Base-by-base conservation (phyloP, 2,329 filamentous ascomycete species). In the Thelonectria olida region DNA sequence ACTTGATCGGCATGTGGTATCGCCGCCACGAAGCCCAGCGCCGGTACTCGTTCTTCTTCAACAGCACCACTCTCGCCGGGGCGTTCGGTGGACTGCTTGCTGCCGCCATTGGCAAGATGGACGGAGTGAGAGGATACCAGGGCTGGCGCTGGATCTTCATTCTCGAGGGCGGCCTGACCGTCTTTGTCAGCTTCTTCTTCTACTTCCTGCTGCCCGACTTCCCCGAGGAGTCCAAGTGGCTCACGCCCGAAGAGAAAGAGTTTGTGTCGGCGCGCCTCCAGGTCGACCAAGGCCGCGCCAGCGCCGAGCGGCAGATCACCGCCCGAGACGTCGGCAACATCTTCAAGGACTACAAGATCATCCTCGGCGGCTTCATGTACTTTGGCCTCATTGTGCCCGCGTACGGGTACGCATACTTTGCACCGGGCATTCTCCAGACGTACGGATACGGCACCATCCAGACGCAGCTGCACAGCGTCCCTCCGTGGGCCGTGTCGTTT, bases 31-130 rank as follows among this genome's bases (percentile, higher is more conserved):
- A 98, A 78, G 93, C 94, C 2, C 95, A 98, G 78, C 92, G 93
- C 72, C 89, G 96, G 27, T 97, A 94, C 79, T 92, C 90, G 15
- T 94, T 98, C 82, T 98, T 98, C 83, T 98, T 98, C 82, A 89
- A 87, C 72, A 92, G 85, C 25, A 94, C 92, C 1, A 91, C 90
- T 0, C 81, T 95, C 4, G 92, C 92, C 1, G 92, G 92, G 28
- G 92, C 93, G 0, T 97, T 97, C 70, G 93, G 92, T 42, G 93
- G 93, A 2, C 84, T 97, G 1, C 83, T 97, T 5, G 94, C 94
- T 1, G 90, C 88, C 1, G 94, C 90, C 0, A 96, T 97, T 64
- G 92, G 92, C n/a, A 92, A 96, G 72, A 94, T 97, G 92, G 86
- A 93, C 66, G 85, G 86, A 3, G 65, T 91, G 10, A 78, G 81